Base-by-base conservation (phyloP, 495 filamentous ascomycete species). In the Aspergillus steynii region DNA sequence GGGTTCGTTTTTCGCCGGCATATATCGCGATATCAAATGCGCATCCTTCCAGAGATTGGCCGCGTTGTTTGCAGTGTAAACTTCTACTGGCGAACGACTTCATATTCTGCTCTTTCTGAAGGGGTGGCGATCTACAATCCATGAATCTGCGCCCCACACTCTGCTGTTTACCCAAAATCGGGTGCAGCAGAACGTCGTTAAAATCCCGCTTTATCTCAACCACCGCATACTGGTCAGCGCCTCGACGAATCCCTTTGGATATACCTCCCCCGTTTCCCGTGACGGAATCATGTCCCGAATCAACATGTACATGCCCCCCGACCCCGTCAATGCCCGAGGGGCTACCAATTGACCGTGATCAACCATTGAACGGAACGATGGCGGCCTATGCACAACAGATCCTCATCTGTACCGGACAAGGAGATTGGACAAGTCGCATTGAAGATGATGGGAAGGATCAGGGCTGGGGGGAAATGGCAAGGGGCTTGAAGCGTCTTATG, bases 321-420 rank as follows among this genome's bases (percentile, higher is more conserved):
- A 89, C 85, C 2, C 88, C 88, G 6, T 61, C 71, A 9, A 82
- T 88, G 71, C 91, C 92, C 3, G 74, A 80, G 4, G 86, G 82
- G 2, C 74, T 94, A n/a, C 83, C 86, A 14, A 95, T 97, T 61
- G 92, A 97, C 71, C 81, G 82, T 63, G 72, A 82, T 34, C 86
- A 83, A 55, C 75, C 82, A 3, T 72, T 98, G 50, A 86, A 86
- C 66, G 87, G 87, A 20, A 89, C 91, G 4, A 90, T 97, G 76
- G 81, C 89, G 4, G 73, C 78, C n/a, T 95, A 97, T 71, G 81
- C 85, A 20, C 86, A 92, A 63, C 93, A 98, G 57, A 80, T 97
- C 4, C 70, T 99, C 3, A 79, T 97, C 15, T 90, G 85, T 59
- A 96, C 93, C 0, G 92, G 91, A 7, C 83, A 86, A 59, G 67